Percentiles rank a stretch among this genome's conserved stretches.
Evolutionary conservation across 2,329 filamentous ascomycete species (phyloP).

Genomic region (Fusarium longipes): DNA sequence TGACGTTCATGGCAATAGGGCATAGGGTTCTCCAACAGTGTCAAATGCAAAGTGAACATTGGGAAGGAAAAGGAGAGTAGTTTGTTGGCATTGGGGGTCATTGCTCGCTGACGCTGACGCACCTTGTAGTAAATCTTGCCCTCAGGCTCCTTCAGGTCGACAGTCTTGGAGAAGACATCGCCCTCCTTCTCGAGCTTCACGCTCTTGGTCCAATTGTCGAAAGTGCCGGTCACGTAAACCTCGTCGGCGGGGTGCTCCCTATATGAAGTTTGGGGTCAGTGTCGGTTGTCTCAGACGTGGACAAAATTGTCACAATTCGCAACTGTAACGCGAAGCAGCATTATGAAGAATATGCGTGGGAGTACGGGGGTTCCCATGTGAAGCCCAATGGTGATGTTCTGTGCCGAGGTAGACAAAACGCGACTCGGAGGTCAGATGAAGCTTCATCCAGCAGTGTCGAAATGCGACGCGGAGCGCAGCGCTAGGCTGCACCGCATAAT

Average conservation of each 20-base stretch:
- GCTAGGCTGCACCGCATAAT: not conserved
- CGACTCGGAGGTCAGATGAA: constrained; percentile 10
- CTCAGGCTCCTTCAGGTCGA: constrained; percentile 72
- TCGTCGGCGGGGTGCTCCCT: constrained; percentile 88
- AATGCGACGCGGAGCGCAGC: constrained; percentile 19
- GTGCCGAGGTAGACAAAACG: constrained; percentile 16
- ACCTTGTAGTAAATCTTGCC: constrained; percentile 97
- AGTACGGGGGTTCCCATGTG: constrained; percentile 17
- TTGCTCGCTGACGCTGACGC: constrained; percentile 49
- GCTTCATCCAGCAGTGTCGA: constrained; percentile 13
- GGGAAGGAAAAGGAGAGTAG: constrained; percentile 17
- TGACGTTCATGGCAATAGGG: constrained; percentile 5
- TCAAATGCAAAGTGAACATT: constrained; percentile 19
- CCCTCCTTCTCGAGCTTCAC: constrained; percentile 83
- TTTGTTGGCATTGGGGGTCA: constrained; percentile 18
- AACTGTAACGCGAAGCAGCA: constrained; percentile 20
- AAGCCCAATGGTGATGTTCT: constrained; percentile 28
- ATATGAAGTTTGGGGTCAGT: constrained; percentile 45
- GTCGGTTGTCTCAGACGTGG: constrained; percentile 41
- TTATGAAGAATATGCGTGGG: constrained; percentile 5
- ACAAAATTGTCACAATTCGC: constrained; percentile 18
- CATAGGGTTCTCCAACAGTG: constrained; percentile 2
- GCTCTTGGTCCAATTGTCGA: constrained; percentile 92
- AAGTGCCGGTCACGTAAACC: constrained; percentile 95
- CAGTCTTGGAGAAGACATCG: constrained; percentile 81